Evolutionary conservation across 1,284 basidiomycete species (phyloP).

Genomic region (Leccinum pallidistipes): DNA sequence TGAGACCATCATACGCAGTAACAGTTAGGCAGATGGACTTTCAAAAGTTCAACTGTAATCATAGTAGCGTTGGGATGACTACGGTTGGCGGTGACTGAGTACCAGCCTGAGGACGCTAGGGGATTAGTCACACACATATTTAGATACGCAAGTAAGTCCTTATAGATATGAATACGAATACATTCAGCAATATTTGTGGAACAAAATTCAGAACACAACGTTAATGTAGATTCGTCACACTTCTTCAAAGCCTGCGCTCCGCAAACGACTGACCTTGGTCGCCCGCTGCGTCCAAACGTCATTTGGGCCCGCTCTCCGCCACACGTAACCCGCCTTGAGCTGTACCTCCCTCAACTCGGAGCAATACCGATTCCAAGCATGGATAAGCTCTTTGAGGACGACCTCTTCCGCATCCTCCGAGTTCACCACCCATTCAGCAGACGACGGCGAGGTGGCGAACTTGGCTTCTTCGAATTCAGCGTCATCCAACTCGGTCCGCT

Average conservation of each 20-base stretch:
- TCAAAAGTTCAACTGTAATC: no score
- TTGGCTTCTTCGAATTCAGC: constrained; percentile 23
- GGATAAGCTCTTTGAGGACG: constrained; percentile 24
- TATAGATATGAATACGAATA: neutral
- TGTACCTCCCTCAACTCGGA: constrained; percentile 28
- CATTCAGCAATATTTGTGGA: neutral
- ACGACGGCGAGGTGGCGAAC: neutral
- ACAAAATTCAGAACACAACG: neutral
- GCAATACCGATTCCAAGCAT: constrained; percentile 34
- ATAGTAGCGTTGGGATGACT: no score
- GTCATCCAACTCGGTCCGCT: constrained; percentile 23
- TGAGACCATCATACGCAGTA: neutral
- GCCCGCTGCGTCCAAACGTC: constrained; percentile 23
- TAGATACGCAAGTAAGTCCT: no score
- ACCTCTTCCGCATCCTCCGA: constrained; percentile 17
- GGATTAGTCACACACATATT: constrained; percentile 18
- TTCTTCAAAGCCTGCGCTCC: constrained; percentile 23
- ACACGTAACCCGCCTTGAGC: constrained; percentile 30
- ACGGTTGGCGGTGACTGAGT: no score
- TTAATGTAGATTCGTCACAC: neutral
- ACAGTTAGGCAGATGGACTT: neutral
- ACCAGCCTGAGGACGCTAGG: no score
- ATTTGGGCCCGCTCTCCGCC: constrained; percentile 25
- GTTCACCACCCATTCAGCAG: neutral
- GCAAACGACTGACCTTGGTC: constrained; percentile 9